Conservation (phyloP, 1,284 basidiomycete species). For the Boletus semigastroideus region DNA sequence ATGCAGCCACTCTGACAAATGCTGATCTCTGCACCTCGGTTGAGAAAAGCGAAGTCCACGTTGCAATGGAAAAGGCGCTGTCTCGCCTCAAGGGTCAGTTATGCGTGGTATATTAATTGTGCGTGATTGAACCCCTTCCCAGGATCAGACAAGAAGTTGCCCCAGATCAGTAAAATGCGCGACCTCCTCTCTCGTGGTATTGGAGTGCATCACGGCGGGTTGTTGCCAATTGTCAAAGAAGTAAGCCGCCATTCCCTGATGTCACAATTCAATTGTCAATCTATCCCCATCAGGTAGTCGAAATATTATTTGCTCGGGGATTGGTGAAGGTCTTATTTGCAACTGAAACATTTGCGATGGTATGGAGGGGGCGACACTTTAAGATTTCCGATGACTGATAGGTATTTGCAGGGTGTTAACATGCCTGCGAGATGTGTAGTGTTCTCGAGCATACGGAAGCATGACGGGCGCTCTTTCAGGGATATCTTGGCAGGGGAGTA, state of each 20-base stretch:
- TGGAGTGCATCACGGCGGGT: slow-evolving; percentile 96
- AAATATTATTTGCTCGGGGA: slow-evolving; percentile 94
- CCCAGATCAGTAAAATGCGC: slow-evolving; percentile 92
- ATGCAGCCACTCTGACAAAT: slow-evolving; percentile 87
- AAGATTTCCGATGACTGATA: slow-evolving; percentile 5
- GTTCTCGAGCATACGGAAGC: slow-evolving; percentile 94
- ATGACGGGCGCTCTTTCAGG: slow-evolving; percentile 92
- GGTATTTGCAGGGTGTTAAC: slow-evolving; percentile 80
- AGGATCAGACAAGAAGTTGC: slow-evolving; percentile 93
- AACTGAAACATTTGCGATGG: slow-evolving; percentile 99
- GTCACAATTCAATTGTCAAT: neutral
- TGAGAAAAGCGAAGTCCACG: slow-evolving; percentile 97
- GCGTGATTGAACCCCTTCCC: slow-evolving; percentile 12
- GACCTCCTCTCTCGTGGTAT: slow-evolving; percentile 92
- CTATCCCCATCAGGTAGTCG: slow-evolving; percentile 70
- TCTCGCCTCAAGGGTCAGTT: slow-evolving; percentile 82
- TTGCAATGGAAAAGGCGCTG: slow-evolving; percentile 91
- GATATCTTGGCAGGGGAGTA: slow-evolving; percentile 91
- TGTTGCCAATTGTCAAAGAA: slow-evolving; percentile 97
- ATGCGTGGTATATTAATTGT: neutral
- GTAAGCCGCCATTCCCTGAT: slow-evolving; percentile 38
- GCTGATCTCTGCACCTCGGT: slow-evolving; percentile 83
- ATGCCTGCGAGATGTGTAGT: slow-evolving; percentile 99
- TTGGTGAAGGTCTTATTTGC: slow-evolving; percentile 97
- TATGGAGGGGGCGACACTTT: slow-evolving; percentile 37